Evolutionary conservation across 2,329 filamentous ascomycete species (phyloP).

Genomic region (Xylaria sp.): DNA sequence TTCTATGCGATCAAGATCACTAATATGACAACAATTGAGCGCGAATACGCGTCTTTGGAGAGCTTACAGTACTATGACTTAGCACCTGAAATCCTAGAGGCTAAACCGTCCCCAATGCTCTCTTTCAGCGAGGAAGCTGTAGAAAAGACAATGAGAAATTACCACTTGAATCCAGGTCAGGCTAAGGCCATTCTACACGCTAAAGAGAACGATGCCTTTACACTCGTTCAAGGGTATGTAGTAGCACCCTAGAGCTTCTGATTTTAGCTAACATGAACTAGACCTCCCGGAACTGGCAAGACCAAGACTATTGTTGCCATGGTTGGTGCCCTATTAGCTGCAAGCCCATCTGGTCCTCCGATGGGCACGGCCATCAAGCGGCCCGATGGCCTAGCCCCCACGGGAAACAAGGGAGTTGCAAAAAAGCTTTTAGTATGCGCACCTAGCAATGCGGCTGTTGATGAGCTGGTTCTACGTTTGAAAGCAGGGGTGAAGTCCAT

Average conservation of each 20-base stretch:
- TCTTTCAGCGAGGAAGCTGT: slow-evolving; percentile 81
- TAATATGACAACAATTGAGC: slow-evolving; percentile 93
- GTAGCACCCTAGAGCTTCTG: slow-evolving; percentile 19
- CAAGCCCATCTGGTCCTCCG: slow-evolving; percentile 55
- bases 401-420: slow-evolving; percentile 53
- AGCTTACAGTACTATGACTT: slow-evolving; percentile 96
- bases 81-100: slow-evolving; percentile 89
- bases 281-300: slow-evolving; percentile 95
- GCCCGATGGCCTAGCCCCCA: slow-evolving; percentile 52
- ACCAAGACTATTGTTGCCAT: slow-evolving; percentile 98
- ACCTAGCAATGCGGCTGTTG: slow-evolving; percentile 98
- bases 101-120: slow-evolving; percentile 89
- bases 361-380: slow-evolving; percentile 59
- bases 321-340: slow-evolving; percentile 85
- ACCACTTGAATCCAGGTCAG: slow-evolving; percentile 87
- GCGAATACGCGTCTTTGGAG: slow-evolving; percentile 92
- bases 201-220: slow-evolving; percentile 96
- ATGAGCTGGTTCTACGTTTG: slow-evolving; percentile 92
- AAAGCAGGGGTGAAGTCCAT: slow-evolving; percentile 86
- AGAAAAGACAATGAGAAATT: slow-evolving; percentile 75
- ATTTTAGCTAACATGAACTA: slow-evolving; percentile 52
- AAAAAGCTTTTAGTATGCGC: slow-evolving; percentile 97
- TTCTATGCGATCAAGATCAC: slow-evolving; percentile 85
- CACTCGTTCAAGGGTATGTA: slow-evolving; percentile 85
- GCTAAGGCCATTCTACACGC: slow-evolving; percentile 92